phyloP scores from a whole-genome alignment of 2,329 filamentous ascomycete species.

The Fusarium pseudonygamai region DNA sequence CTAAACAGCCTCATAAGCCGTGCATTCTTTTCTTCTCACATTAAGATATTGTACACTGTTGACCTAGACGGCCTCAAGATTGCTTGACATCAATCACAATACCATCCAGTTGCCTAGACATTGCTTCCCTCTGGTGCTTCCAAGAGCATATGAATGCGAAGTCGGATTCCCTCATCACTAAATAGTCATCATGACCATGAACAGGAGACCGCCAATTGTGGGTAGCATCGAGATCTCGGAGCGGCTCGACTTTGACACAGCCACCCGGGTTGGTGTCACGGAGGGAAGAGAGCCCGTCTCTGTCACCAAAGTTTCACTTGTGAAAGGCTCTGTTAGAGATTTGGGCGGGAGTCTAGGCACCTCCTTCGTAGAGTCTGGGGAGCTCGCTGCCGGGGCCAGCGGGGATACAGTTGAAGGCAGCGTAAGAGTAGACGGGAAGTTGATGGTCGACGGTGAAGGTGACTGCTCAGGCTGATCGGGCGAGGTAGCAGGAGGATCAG shows the following conservation, averaged over 20 bases:
- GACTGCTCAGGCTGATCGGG: neutral
- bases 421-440: neutral
- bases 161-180: neutral
- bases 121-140: neutral
- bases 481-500: neutral
- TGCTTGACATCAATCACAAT: slow-evolving; percentile 6
- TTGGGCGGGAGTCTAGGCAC: neutral
- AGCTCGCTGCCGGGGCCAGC: neutral
- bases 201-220: slow-evolving; percentile 38
- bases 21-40: neutral
- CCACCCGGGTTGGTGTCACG: slow-evolving; percentile 39
- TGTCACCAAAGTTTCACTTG: slow-evolving; percentile 19
- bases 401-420: neutral
- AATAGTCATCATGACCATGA: slow-evolving; percentile 38
- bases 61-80: slow-evolving; percentile 15
- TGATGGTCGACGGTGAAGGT: neutral
- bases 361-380: neutral
- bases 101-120: slow-evolving; percentile 5
- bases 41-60: neutral
- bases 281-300: slow-evolving; percentile 38
- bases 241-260: slow-evolving; percentile 41
- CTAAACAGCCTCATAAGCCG: neutral
- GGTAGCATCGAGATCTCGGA: slow-evolving; percentile 34
- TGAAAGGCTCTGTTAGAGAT: neutral
- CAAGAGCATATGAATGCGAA: neutral